Base-by-base conservation (phyloP, 805 yeast species). In the Candida pseudoglaebosa region DNA sequence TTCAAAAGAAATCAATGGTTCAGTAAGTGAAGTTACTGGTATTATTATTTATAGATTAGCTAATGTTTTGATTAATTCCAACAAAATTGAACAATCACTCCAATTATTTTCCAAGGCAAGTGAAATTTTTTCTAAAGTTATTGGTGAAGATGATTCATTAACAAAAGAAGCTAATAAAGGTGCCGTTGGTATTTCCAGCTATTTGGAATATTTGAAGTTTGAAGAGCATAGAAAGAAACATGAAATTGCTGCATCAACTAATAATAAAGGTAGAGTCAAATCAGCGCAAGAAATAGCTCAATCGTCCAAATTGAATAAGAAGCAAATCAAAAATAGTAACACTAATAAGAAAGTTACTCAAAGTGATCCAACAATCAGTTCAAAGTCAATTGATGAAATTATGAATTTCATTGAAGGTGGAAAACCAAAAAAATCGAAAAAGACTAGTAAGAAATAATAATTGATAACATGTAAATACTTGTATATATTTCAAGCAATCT, bases 161-260 rank as follows among this genome's bases (percentile, higher is more conserved):
- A 78, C 96, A 17, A 74, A 70, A 43, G 91, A 88, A 54, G 75
- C 85, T 30, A 71, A 73, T 45, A 75, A 70, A 42, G 83, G 89
- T 78, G 74, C 74, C 29, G 68, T 71, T 31, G 80, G 78, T 50
- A 67, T 89, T 43, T 64, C 77, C 28, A 71, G 70, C 12, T 65
- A 66, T 38, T 58, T 70, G 39, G 73, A 71, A 15, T 65, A 65
- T 39, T 68, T 70, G 44, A 71, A 71, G 36, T 62, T 53, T 51
- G 64, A 61, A 43, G 63, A 46, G 35, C 59, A 60, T 13, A 62
- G 61, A 40, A 52, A 56, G 42, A 58, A 58, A 45, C 56, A 53
- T 45, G 44, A 36, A 14, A 37, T 38, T 17, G 39, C 53, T 50
- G 53, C 61, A 24, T 45, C 57, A 16, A 42, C 40, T 13, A 43